Base-by-base conservation (phyloP, 495 filamentous ascomycete genomes). In the Hypoxylon perforatum region DNA sequence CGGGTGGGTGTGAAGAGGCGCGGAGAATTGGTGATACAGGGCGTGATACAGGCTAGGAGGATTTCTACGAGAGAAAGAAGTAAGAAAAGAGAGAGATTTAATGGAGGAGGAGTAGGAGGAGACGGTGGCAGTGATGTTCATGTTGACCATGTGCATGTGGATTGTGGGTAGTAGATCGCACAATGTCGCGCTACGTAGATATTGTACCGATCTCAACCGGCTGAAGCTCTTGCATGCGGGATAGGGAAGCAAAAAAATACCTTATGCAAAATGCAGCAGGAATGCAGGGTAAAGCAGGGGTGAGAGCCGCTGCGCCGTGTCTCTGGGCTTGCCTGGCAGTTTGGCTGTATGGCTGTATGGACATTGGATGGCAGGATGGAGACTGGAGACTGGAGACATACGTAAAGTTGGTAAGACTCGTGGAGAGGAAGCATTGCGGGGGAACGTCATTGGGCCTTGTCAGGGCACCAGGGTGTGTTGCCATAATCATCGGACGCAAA, bases 201-300 rank as follows among this genome's bases (percentile, higher is more conserved):
- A 59, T 61, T 61, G 49, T 63, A 68, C 65, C 65, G 65, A 63
- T 58, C 59, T 63, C 53, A 63, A 23, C 65, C 65, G 65, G 54
- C 59, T 68, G 59, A 58, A 63, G 59, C 39, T 56, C 28, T 38
- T 53, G 65, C 54, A 68, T 53, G 58, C n/a, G 41, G 65, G 54
- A 63, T 58, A 11, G 10, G 11, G 22, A 2, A 30, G 17, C n/a
- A 17, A 33, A 23, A 21, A 23, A 51, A 21, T 55, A 42, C n/a
- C 57, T 58, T 58, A 62, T 67, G 64, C 58, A 57, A 30, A 45
- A 50, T 66, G 63, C 60, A 55, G 21, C 19, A 23, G 35, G 36
- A 42, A 48, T 25, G 36, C 46, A 59, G 18, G 56, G 11, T 17
- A 25, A 35, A 59, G 17, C 65, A 69, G 55, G 65, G 65, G 33